Evolutionary conservation across 495 filamentous ascomycete genomes (phyloP).

Genomic region (Lasiosphaeria hispida): DNA sequence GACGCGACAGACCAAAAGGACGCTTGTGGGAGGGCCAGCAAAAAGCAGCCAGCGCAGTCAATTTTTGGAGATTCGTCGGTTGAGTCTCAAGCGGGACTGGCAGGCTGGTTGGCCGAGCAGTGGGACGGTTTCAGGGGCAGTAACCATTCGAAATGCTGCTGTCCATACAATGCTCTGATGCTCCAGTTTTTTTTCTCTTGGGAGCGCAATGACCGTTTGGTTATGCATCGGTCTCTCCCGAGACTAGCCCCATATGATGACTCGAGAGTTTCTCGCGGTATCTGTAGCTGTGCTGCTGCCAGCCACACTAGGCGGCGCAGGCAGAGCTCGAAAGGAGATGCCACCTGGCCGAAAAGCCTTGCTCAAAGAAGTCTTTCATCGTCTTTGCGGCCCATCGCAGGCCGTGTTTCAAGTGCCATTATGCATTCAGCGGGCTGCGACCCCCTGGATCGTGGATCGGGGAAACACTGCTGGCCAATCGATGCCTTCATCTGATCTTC

Average conservation of each 20-base stretch:
- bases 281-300: no score
- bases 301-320: background rate
- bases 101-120: background rate
- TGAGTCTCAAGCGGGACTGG: background rate
- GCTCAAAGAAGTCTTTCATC: background rate
- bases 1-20: background rate
- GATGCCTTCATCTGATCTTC: conserved; percentile 6
- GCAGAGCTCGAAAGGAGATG: background rate
- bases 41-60: background rate
- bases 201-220: background rate
- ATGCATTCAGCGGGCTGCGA: conserved; percentile 12
- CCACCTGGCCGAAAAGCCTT: conserved; percentile 2
- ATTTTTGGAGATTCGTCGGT: no score
- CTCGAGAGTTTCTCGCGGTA: no score
- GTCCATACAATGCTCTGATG: background rate
- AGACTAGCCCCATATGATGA: no score
- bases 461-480: conserved; percentile 12
- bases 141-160: background rate
- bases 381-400: background rate
- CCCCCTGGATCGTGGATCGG: conserved; percentile 5
- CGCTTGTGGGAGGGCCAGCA: background rate
- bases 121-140: conserved; percentile 19
- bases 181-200: background rate
- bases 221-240: no score
- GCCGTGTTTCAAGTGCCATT: conserved; percentile 21